Base-by-base conservation (phyloP, 108 stramenopile genomes). In the Conticribra guillardii region DNA sequence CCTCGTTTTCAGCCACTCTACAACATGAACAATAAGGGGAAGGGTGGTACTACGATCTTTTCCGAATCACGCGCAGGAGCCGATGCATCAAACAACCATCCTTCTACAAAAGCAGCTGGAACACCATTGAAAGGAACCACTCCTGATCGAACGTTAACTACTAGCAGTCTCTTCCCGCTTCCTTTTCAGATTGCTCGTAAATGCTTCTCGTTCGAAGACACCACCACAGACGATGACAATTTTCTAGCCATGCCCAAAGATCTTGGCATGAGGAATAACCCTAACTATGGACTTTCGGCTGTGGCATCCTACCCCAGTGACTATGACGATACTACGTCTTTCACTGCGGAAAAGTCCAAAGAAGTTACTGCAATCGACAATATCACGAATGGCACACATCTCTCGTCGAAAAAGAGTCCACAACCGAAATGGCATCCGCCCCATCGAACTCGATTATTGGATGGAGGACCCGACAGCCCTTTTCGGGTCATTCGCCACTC, bases 201-300 rank as follows among this genome's bases (percentile, higher is more conserved):
- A 28, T 79, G 77, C 41, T 79, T 79, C 18, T 79, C 77, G 4
- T 79, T 79, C 34, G 70, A 79, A 23, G 77, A 79, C 61, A 79
- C 77, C 0, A 79, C 77, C 0, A 19, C 65, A 34, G 77, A 79
- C 28, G 77, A 79, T 24, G 50, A 69, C 18, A 41, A 34, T 53
- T 54, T 75, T 28, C 30, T 67, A 4, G 45, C 58, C 16, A 30
- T 61, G 31, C 69, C 69, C 1, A 48, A 71, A 2, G 49, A 60
- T 37, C 11, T 41, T 11, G 11, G 8, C 11, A 11, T 5, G 37
- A 41, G 11, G 11, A 11, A 41, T 41, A 11, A 5, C 5, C 8
- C 5, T 9, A 41, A 11, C 32, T 77, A 77, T 53, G 69, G 76
- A 5, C 57, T 77, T 0, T 70, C 76, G 50, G 68, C 47, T n/a